Evolutionary conservation across 169 alveolate genomes (phyloP), one percentile per base, ranked within the genome.

Genomic region (Cryptosporidium xiaoi): DNA sequence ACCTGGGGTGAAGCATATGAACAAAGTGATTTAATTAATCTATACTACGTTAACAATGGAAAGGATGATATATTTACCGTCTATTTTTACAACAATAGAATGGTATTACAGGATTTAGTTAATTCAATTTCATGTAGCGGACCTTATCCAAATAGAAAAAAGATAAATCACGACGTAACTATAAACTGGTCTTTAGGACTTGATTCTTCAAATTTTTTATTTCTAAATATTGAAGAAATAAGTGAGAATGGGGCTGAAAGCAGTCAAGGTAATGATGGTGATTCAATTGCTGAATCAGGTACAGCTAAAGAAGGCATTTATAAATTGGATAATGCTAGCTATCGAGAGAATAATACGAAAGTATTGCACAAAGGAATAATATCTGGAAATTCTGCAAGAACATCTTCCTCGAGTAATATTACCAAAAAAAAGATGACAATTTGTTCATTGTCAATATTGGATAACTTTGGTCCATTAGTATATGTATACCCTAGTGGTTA

Each of bases 121-220:
- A 27, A 60, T 60, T 29, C 46, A 3, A 58, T 77, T 60, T 56
- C 71, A 2, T 77, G 87, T 24, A 40, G 64, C 24, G 87, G 87
- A 13, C 87, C 87, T 20, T 77, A 77, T 27, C 15, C 55, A n/a
- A 24, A 33, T 15, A 77, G 64, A 5, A 24, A 77, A 6, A 15
- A 50, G 34, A 56, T 40, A 3, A 3, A 40, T 8, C 20, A 24
- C 15, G 71, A 60, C 8, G 64, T 3, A 0, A 44, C 27, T 2
- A 40, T 60, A 3, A 33, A 24, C 31, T 77, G 87, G 87, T 46
- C 77, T 3, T 44, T 77, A 15, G 87, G 87, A 18, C 27, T 77
- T 1, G 87, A 77, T 24, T 77, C 87, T 16, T 46, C 24, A 24
- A 18, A 50, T 2, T 46, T 58, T 46, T 33, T 77, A 15, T 77